phyloP scores from a whole-genome alignment of 2,329 filamentous ascomycete species.

The Pestalotiopsis sp. region DNA sequence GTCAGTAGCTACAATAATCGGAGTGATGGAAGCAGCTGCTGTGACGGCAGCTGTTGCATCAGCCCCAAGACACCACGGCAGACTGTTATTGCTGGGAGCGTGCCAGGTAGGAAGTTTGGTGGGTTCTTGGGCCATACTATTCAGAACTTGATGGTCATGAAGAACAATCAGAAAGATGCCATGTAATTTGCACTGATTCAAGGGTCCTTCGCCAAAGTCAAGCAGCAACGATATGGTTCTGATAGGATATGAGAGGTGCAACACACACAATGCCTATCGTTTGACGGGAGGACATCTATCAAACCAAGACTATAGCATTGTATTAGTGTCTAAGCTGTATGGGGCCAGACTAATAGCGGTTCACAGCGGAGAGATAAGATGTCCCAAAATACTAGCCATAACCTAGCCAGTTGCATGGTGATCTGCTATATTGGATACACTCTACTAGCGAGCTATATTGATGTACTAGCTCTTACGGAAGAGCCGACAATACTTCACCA shows the following conservation, averaged over 20 bases:
- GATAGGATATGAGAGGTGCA: background rate
- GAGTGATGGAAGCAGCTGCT: background rate
- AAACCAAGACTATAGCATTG: background rate
- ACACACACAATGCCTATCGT: background rate
- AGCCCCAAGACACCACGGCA: background rate
- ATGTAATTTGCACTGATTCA: background rate
- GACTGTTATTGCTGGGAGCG: background rate
- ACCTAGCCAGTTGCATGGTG: background rate
- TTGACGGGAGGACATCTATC: background rate
- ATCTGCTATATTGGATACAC: background rate
- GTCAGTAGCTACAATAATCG: background rate
- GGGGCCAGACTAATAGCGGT: background rate
- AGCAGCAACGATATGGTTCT: background rate
- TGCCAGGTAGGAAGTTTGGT: background rate
- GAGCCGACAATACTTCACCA: background rate
- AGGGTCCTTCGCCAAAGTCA: background rate
- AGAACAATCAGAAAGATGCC: background rate
- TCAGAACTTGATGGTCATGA: background rate
- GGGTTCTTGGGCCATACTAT: constrained; percentile 1
- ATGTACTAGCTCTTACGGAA: background rate
- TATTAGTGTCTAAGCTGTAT: background rate
- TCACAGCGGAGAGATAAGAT: background rate
- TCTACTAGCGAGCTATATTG: background rate
- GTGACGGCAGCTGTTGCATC: constrained; percentile 1
- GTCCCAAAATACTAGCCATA: background rate